A percentile compares a stretch with the other conserved stretches of the same genome.
Evolutionary conservation across 805 yeast species (phyloP).

Genomic region (Priceomyces haplophilus): DNA sequence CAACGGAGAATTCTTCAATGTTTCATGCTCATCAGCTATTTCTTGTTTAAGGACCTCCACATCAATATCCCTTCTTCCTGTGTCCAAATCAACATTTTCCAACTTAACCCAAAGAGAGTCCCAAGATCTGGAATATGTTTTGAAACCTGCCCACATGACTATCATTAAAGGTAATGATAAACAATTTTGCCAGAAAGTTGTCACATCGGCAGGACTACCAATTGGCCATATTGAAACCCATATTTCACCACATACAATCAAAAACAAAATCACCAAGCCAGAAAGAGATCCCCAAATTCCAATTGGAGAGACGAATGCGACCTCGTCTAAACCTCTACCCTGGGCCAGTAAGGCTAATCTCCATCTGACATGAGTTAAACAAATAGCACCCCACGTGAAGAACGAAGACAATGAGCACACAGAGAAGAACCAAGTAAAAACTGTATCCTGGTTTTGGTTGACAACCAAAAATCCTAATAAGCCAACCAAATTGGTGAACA

Average conservation of each 20-base stretch:
- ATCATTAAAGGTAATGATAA: slow-evolving; percentile 47
- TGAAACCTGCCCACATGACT: slow-evolving; percentile 43
- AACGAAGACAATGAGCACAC: slow-evolving; percentile 40
- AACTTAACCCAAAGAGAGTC: slow-evolving; percentile 27
- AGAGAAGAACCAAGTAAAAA: slow-evolving; percentile 42
- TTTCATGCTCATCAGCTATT: slow-evolving; percentile 36
- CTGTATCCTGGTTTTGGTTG: slow-evolving; percentile 25
- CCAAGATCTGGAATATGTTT: slow-evolving; percentile 31
- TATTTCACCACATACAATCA: slow-evolving; percentile 35
- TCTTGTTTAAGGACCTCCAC: slow-evolving; percentile 38
- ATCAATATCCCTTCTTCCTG: slow-evolving; percentile 41
- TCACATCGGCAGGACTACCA: slow-evolving; percentile 26
- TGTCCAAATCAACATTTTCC: slow-evolving; percentile 39
- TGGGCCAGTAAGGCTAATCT: slow-evolving; percentile 36
- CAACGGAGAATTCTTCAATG: slow-evolving; percentile 23
- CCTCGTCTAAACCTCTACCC: slow-evolving; percentile 32
- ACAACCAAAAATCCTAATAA: slow-evolving; percentile 39
- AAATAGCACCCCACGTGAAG: slow-evolving; percentile 41
- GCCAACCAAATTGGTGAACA: slow-evolving; percentile 32
- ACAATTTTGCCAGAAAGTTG: slow-evolving; percentile 50
- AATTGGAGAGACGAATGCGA: slow-evolving; percentile 30
- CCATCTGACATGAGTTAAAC: slow-evolving; percentile 39
- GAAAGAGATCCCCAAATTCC: slow-evolving; percentile 38
- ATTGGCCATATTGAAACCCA: slow-evolving; percentile 41
- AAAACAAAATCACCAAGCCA: slow-evolving; percentile 28